phyloP scores from a whole-genome alignment of 768 basidiomycete genomes.

The Strobilomyces echinocephalus region DNA sequence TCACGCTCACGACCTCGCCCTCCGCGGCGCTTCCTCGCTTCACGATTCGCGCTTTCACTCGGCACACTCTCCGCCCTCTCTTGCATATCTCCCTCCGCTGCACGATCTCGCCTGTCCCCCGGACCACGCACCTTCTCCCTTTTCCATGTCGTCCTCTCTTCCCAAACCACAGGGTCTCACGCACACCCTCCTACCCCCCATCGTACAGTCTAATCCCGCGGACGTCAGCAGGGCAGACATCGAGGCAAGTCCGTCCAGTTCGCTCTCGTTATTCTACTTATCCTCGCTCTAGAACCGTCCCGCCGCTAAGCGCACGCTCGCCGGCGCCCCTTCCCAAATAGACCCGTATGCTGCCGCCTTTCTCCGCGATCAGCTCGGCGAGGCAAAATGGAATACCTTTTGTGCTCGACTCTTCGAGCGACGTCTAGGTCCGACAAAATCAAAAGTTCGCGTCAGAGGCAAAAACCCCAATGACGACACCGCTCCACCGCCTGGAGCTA shows the following conservation, averaged over 20 bases:
- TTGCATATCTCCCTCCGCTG: conserved; percentile 22
- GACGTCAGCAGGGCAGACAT: conserved; percentile 22
- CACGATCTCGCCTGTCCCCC: conserved; percentile 23
- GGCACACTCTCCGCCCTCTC: conserved; percentile 21
- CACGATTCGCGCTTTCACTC: conserved; percentile 28
- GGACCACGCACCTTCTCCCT: conserved; percentile 14
- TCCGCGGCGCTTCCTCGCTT: conserved; percentile 16
- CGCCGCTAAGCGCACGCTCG: conserved; percentile 21
- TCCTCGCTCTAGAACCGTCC: conserved; percentile 23
- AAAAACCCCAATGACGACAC: conserved; percentile 29
- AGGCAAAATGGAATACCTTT: conserved; percentile 42
- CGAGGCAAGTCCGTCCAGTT: conserved; percentile 15
- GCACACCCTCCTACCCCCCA: conserved; percentile 32
- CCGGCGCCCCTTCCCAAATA: conserved; percentile 25
- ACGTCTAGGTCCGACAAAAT: conserved; percentile 38
- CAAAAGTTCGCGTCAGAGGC: conserved; percentile 30
- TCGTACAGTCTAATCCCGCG: conserved; percentile 32
- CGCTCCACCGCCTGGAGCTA: conserved; percentile 32
- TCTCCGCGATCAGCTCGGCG: conserved; percentile 41
- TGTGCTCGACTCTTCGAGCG: conserved; percentile 45
- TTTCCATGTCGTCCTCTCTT: conserved; percentile 18
- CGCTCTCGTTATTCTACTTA: conserved; percentile 9
- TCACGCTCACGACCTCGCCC: conserved; percentile 19
- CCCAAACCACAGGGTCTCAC: conserved; percentile 22
- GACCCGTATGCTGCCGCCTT: conserved; percentile 45